Percentiles rank a stretch among this genome's conserved stretches.
Conservation (phyloP, 2,329 filamentous ascomycete genomes). For the Claviceps arundinis region DNA sequence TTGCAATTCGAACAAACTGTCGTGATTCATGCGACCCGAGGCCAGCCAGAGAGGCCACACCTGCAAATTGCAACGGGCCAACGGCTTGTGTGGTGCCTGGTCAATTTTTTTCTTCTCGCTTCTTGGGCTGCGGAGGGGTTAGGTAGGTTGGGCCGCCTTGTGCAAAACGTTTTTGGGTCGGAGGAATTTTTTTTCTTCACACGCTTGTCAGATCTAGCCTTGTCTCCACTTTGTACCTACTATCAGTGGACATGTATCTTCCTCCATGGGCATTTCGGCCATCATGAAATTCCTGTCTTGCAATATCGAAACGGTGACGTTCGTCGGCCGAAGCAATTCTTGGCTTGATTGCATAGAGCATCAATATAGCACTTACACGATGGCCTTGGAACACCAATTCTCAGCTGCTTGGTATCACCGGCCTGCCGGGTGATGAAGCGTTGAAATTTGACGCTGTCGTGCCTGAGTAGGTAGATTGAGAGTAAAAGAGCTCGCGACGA, state of each 20-base stretch:
- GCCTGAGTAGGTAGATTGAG: no score
- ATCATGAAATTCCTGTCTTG: neutral
- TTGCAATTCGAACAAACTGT: no score
- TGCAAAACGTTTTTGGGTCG: slow-evolving; percentile 7
- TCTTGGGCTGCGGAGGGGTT: slow-evolving; percentile 16
- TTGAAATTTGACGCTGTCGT: neutral
- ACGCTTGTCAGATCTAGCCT: neutral
- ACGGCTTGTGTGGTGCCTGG: neutral
- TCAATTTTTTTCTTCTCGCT: neutral
- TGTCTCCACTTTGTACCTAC: slow-evolving; percentile 10
- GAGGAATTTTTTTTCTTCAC: slow-evolving; percentile 13
- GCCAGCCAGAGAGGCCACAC: no score
- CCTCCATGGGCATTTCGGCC: neutral
- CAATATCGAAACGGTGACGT: neutral
- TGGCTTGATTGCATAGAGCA: neutral
- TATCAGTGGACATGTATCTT: slow-evolving; percentile 18
- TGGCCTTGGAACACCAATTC: no score
- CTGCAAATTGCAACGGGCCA: no score
- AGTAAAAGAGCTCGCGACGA: neutral
- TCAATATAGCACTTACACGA: no score
- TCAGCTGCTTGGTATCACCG: no score
- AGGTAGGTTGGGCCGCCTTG: slow-evolving; percentile 11
- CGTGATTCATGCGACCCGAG: no score
- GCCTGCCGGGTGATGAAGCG: no score
- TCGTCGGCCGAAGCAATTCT: neutral